Base-by-base conservation (phyloP, 768 basidiomycete genomes). In the Auricularia auricula-judae region DNA sequence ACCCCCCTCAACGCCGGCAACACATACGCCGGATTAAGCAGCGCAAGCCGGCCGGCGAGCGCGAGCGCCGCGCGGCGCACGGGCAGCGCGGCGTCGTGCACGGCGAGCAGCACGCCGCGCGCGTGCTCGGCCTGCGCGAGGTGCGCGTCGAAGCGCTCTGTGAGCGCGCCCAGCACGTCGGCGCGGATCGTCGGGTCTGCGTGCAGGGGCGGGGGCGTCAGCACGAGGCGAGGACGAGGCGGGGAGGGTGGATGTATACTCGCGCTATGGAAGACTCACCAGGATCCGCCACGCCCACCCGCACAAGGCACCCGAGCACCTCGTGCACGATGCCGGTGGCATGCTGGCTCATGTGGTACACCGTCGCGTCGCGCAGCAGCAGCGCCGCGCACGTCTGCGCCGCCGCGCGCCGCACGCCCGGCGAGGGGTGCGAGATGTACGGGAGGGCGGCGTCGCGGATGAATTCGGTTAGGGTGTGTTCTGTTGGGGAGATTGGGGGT, bases 41-140 rank as follows among this genome's bases (percentile, higher is more conserved):
- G 7, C 2, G 95, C 92, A 29, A 99, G 82, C 36, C 97, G 86
- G 1, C 97, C 97, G 65, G 98, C 98, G 67, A 98, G 81, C 29
- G 77, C 77, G 62, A 98, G 91, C 2, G 95, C 95, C n/a, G 88
- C 86, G 34, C 92, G 85, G 29, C 97, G 86, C 72, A 97, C 97
- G 61, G 89, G 88, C 74, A 95, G 98, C 7, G 89, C 88, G 72
- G 98, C 97, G 71, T 99, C 97, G 71, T 98, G 98, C 59, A 98
- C 81, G 0, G 95, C 97, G 67, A 98, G 93, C 77, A 98, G 98
- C 16, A 99, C 79, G 12, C 92, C 95, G 14, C 95, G 85, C 21
- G 98, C 94, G 71, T 98, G 95, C 75, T 98, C 97, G 0, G 96
- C 94, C 75, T 98, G 97, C 1, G 97, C 91, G 21, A 99, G 83